Conservation (phyloP, 495 filamentous ascomycete genomes). For the Tuber borchii region DNA sequence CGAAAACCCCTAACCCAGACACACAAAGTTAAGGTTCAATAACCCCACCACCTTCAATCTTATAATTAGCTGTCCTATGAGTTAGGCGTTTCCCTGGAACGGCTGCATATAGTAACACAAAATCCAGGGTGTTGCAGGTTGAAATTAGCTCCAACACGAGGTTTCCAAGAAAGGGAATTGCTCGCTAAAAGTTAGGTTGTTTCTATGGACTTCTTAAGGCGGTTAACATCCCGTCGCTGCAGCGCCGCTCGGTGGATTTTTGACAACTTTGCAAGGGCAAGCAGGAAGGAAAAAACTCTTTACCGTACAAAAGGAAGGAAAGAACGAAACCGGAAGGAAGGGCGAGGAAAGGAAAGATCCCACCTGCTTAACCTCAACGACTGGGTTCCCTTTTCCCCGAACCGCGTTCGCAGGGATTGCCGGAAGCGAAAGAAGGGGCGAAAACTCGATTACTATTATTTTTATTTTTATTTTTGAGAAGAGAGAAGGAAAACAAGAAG, state of each 20-base stretch:
- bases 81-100: background rate
- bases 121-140: background rate
- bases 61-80: background rate
- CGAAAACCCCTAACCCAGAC: background rate
- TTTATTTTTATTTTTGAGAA: background rate
- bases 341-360: background rate
- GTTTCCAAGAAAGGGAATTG: background rate
- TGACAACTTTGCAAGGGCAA: background rate
- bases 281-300: background rate
- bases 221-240: background rate
- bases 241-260: background rate
- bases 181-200: background rate
- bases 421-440: background rate
- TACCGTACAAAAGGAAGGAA: background rate
- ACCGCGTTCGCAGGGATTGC: background rate
- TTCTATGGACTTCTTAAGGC: background rate
- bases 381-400: background rate
- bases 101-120: background rate
- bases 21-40: background rate
- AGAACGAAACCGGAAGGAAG: background rate
- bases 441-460: background rate
- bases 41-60: background rate
- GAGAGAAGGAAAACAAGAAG: background rate
- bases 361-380: background rate
- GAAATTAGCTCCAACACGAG: background rate